These are phyloP conservation scores for Rhizoclosmatium globosum DNA, from an alignment of 192 early-diverging fungal species.

Conservation along the genomic window DNA sequence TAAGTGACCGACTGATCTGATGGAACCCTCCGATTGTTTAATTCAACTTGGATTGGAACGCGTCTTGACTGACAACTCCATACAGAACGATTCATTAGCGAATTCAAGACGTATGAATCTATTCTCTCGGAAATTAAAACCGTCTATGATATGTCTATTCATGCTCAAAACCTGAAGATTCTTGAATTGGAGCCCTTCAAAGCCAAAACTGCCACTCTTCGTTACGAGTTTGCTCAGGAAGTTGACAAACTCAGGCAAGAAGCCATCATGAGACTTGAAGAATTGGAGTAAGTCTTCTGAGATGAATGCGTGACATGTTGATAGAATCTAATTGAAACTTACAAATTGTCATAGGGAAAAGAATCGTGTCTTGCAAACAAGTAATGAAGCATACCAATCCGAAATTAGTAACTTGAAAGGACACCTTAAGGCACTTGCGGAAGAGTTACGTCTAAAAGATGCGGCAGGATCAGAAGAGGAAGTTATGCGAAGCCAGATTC, in stretches of 20 bases:
- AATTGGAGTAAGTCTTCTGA: constrained; percentile 30
- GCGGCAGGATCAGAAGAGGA: constrained; percentile 30
- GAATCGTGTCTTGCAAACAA: constrained; percentile 1
- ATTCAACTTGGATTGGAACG: background rate
- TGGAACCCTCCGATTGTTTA: background rate
- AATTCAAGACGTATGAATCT: constrained; percentile 65
- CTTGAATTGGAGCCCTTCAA: constrained; percentile 42
- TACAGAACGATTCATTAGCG: constrained; percentile 60
- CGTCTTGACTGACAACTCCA: background rate
- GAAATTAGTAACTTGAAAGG: constrained; percentile 33
- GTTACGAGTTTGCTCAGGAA: constrained; percentile 50
- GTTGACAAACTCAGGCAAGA: constrained; percentile 40
- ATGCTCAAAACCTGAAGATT: constrained; percentile 41
- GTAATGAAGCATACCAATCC: constrained; percentile 35
- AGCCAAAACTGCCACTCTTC: constrained; percentile 43
- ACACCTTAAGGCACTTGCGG: constrained; percentile 38
- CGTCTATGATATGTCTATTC: constrained; percentile 58
- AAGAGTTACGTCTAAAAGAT: constrained; percentile 44
- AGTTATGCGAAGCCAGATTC: constrained; percentile 32
- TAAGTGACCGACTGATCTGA: constrained; percentile 13
- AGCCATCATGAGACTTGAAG: constrained; percentile 10
- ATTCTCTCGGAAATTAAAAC: constrained; percentile 62
- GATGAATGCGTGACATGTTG: too few species aligned
- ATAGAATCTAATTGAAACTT: background rate
- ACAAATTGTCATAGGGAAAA: constrained; percentile 1